phyloP scores from a whole-genome alignment of 306 rosid species.

The Macrotyloma uniflorum region DNA sequence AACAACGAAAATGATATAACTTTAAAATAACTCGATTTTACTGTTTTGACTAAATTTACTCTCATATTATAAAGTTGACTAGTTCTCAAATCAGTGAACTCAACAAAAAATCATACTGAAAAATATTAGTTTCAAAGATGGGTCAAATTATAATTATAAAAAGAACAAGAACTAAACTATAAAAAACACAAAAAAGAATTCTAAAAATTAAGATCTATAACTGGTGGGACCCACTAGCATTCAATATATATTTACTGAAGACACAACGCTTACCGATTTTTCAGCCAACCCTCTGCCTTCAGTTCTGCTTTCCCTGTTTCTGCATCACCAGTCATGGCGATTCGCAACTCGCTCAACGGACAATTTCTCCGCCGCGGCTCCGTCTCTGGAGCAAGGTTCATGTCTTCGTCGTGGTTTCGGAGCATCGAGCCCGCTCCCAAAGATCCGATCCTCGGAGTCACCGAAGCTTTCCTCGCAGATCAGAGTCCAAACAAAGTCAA shows the following conservation, averaged over 20 bases:
- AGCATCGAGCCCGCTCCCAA: slow-evolving; percentile 82
- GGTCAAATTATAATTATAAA: background rate
- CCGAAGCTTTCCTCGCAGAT: slow-evolving; percentile 95
- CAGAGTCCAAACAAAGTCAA: slow-evolving; percentile 86
- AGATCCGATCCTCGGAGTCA: slow-evolving; percentile 99
- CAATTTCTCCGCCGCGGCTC: slow-evolving; percentile 46
- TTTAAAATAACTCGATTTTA: background rate
- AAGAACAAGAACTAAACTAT: background rate
- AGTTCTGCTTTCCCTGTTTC: slow-evolving; percentile 11
- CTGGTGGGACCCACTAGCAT: background rate
- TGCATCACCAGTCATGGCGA: slow-evolving; percentile 53
- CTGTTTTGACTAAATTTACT: background rate
- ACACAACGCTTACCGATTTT: background rate
- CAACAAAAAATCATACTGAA: no score
- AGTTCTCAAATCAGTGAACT: background rate
- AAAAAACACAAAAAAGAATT: background rate
- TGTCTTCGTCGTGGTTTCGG: slow-evolving; percentile 86
- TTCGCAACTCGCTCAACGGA: slow-evolving; percentile 41
- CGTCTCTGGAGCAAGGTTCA: slow-evolving; percentile 57
- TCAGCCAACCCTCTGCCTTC: background rate
- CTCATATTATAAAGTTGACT: background rate
- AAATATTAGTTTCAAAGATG: background rate
- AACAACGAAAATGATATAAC: background rate
- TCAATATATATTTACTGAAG: background rate
- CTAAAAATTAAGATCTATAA: background rate